These are phyloP conservation scores for Conticribra guillardii DNA, from an alignment of 108 stramenopile species.

Conservation along the genomic window DNA sequence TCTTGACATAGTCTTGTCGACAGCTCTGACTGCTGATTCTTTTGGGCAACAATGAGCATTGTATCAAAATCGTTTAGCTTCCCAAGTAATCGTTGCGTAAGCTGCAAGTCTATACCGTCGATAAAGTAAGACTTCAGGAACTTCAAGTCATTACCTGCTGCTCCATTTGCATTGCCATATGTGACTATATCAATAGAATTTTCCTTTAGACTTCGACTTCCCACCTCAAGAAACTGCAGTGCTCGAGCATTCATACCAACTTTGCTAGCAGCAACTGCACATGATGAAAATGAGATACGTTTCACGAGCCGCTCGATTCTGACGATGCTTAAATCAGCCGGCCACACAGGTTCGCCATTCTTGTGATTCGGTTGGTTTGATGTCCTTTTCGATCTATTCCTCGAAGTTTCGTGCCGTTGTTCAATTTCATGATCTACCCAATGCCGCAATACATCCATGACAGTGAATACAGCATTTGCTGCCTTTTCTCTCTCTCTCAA, in stretches of 20 bases:
- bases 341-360: slow-evolving; percentile 48
- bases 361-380: slow-evolving; percentile 10
- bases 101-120: slow-evolving; percentile 46
- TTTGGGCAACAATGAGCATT: slow-evolving; percentile 61
- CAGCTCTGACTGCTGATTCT: slow-evolving; percentile 35
- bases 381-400: slow-evolving; percentile 32
- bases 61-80: slow-evolving; percentile 81
- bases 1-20: slow-evolving; percentile 41
- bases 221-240: slow-evolving; percentile 75
- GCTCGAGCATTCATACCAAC: slow-evolving; percentile 87
- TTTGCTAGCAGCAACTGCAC: slow-evolving; percentile 70
- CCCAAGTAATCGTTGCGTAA: slow-evolving; percentile 61
- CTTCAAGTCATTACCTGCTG: slow-evolving; percentile 10
- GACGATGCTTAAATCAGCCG: slow-evolving; percentile 54
- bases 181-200: slow-evolving; percentile 41
- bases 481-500: slow-evolving; percentile 65
- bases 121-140: slow-evolving; percentile 34
- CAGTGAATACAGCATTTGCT: slow-evolving; percentile 62
- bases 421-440: slow-evolving; percentile 82
- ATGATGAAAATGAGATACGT: slow-evolving; percentile 51
- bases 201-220: slow-evolving; percentile 47
- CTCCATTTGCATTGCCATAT: slow-evolving; percentile 1
- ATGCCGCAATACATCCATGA: slow-evolving; percentile 65
- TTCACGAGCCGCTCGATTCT: slow-evolving; percentile 66
- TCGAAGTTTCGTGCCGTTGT: slow-evolving; percentile 19